Evolutionary conservation across 257 asterid species (phyloP).

Genomic region (Salvia hispanica): DNA sequence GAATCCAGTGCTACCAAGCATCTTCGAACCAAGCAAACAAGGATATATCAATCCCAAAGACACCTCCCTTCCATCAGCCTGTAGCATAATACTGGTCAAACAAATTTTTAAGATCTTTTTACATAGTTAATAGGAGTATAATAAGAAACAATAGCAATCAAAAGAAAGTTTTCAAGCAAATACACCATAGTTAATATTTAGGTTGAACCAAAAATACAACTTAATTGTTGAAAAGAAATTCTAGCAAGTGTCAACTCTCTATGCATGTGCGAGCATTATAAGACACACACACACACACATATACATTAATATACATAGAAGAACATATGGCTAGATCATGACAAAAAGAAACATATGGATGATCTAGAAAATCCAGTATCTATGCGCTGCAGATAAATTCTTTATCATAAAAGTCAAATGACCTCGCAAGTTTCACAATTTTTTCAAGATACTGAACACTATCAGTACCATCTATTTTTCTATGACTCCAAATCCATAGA

Average conservation of each 20-base stretch:
- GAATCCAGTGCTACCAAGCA: constrained; percentile 89
- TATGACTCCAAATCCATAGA: constrained; percentile 17
- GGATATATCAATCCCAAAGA: constrained; percentile 83
- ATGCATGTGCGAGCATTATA: neutral
- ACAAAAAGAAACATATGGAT: too few relatives aligned
- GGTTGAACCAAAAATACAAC: neutral
- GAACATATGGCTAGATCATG: neutral
- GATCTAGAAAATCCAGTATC: neutral
- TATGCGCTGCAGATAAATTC: neutral
- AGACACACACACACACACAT: neutral
- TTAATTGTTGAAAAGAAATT: constrained; percentile 18
- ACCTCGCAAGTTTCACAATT: neutral
- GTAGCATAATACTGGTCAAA: constrained; percentile 37
- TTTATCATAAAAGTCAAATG: neutral
- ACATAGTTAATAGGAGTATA: neutral
- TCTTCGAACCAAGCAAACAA: constrained; percentile 83
- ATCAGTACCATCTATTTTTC: neutral
- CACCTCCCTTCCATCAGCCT: constrained; percentile 97
- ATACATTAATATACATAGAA: neutral
- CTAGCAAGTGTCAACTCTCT: neutral
- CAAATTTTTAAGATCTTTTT: constrained; percentile 17
- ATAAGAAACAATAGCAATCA: too few relatives aligned
- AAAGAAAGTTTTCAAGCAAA: constrained; percentile 6
- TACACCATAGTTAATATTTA: neutral
- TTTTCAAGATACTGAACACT: constrained; percentile 19